Percentiles rank a stretch among this genome's conserved stretches.
Evolutionary conservation across 305 asterid genomes (phyloP).

Genomic region (Stenogyne calaminthoides): DNA sequence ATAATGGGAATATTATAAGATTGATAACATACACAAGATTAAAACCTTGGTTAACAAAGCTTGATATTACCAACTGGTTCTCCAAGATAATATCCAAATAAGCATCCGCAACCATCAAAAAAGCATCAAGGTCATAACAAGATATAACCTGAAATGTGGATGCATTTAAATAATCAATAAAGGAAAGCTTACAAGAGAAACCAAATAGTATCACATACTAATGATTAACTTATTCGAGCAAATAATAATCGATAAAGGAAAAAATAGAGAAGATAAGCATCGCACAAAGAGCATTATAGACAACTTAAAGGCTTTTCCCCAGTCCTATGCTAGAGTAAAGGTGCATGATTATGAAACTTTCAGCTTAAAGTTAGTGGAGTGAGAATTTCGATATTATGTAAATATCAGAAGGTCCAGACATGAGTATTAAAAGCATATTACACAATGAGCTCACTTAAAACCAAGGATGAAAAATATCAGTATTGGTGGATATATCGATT

Average conservation of each 20-base stretch:
- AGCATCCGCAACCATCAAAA: conserved; percentile 68
- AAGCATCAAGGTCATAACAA: conserved; percentile 51
- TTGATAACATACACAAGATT: conserved; percentile 12
- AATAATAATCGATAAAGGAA: conserved; percentile 14
- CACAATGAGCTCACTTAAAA: not conserved
- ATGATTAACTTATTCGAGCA: conserved; percentile 18
- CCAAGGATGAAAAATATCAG: too few relatives aligned
- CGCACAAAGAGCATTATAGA: not conserved
- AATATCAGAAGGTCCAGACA: conserved; percentile 7
- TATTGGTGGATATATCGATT: too few relatives aligned
- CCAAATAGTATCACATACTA: conserved; percentile 21
- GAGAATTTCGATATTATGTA: conserved; percentile 17
- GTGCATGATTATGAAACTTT: conserved; percentile 1
- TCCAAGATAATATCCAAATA: conserved; percentile 72
- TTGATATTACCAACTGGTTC: conserved; percentile 65
- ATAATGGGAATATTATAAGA: conserved; percentile 26
- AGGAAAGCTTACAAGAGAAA: conserved; percentile 19
- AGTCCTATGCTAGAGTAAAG: conserved; percentile 1
- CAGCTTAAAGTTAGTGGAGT: conserved; percentile 3
- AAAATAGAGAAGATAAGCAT: conserved; percentile 20
- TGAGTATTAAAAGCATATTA: not conserved
- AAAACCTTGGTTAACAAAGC: conserved; percentile 31
- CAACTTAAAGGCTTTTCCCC: conserved; percentile 8
- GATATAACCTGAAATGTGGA: conserved; percentile 69
- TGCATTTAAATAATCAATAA: conserved; percentile 21